Evolutionary conservation across 2,329 filamentous ascomycete genomes (phyloP).

Genomic region (Claviceps monticola): DNA sequence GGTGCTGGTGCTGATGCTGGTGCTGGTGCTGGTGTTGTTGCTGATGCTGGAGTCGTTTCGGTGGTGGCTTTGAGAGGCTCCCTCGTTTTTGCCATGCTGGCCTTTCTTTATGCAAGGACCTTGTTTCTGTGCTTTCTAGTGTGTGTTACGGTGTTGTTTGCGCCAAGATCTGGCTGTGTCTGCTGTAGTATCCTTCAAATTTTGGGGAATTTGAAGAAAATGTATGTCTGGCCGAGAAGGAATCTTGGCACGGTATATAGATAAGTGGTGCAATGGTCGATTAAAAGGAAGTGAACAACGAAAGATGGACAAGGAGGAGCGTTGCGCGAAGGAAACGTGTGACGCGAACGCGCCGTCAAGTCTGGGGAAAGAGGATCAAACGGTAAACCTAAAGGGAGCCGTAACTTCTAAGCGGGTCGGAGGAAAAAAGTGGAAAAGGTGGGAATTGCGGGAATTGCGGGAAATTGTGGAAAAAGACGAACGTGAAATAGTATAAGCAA

Average conservation of each 20-base stretch:
- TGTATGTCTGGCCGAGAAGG: too few species aligned
- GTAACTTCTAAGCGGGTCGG: too few species aligned
- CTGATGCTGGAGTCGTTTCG: background rate
- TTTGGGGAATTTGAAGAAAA: too few species aligned
- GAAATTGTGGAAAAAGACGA: background rate
- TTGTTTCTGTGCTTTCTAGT: background rate
- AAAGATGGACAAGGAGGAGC: background rate
- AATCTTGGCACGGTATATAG: too few species aligned
- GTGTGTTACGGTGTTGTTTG: background rate
- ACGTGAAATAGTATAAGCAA: background rate
- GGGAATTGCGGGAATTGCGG: background rate
- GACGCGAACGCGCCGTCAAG: background rate
- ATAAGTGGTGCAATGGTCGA: too few species aligned
- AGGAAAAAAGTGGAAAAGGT: background rate
- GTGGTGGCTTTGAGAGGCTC: background rate
- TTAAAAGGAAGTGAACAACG: background rate
- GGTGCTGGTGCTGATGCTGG: background rate
- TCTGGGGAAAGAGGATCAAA: background rate
- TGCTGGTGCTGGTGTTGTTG: background rate
- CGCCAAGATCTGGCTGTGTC: too few species aligned
- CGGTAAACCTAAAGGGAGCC: background rate
- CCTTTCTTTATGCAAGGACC: background rate
- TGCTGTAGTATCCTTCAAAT: too few species aligned
- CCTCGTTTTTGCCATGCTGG: conserved; percentile 3
- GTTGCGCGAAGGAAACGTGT: background rate